phyloP scores from a whole-genome alignment of 495 filamentous ascomycete species.

The Diplogelasinospora grovesii region DNA sequence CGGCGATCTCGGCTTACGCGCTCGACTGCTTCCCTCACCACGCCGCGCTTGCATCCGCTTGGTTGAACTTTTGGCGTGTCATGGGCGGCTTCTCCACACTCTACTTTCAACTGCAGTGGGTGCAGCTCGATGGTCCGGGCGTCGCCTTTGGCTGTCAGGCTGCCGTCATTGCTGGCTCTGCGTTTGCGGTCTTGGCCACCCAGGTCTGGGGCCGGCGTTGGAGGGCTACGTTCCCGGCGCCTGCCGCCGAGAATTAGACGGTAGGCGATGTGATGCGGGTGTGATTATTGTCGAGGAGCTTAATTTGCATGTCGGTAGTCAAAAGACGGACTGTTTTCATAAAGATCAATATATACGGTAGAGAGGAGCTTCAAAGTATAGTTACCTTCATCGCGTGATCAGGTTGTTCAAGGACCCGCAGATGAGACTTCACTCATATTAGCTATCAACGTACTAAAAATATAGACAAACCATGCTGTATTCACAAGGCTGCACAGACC shows the following conservation, averaged over 20 bases:
- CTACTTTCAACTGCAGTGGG: conserved; percentile 32
- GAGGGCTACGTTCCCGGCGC: conserved; percentile 6
- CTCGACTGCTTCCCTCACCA: conserved; percentile 33
- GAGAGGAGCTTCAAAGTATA: too few species aligned
- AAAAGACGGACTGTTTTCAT: too few species aligned
- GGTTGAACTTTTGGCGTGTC: conserved; percentile 25
- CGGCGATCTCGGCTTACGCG: conserved; percentile 29
- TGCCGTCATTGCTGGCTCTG: conserved; percentile 12
- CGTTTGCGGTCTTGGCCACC: conserved; percentile 38
- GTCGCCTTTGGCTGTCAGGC: conserved; percentile 27
- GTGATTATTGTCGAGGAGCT: too few species aligned
- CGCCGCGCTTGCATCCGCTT: conserved; percentile 25
- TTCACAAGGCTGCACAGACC: too few species aligned
- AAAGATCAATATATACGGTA: too few species aligned
- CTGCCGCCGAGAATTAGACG: neutral
- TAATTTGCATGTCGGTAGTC: too few species aligned
- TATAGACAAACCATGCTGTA: too few species aligned
- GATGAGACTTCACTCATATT: too few species aligned
- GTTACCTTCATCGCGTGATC: too few species aligned
- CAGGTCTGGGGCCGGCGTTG: conserved; percentile 7
- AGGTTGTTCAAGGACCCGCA: too few species aligned
- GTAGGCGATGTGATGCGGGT: too few species aligned
- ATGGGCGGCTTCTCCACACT: conserved; percentile 27
- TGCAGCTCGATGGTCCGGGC: conserved; percentile 15
- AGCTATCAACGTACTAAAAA: too few species aligned